Evolutionary conservation across 352 stramenopile genomes (phyloP).

Genomic region (Pythium scleroteichum): DNA sequence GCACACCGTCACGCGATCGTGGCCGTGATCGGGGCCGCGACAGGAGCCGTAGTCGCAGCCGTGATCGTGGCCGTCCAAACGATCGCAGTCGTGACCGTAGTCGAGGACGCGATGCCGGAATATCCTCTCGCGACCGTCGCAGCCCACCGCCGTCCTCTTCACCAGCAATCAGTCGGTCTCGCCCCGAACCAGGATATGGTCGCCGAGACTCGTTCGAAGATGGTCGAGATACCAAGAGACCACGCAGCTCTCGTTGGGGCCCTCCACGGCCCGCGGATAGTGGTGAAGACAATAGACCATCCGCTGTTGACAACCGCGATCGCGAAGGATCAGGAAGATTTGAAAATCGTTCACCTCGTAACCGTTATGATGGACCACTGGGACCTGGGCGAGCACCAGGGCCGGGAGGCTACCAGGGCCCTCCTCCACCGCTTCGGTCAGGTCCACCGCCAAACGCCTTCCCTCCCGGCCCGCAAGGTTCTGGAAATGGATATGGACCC

Average conservation of each 20-base stretch:
- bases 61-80: slow-evolving; percentile 6
- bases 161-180: slow-evolving; percentile 24
- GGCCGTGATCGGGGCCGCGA: slow-evolving; percentile 3
- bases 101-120: slow-evolving; percentile 32
- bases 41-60: slow-evolving; percentile 13
- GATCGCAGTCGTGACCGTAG: slow-evolving; percentile 15
- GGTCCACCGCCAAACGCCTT: slow-evolving; percentile 18
- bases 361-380: slow-evolving; percentile 28
- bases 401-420: slow-evolving; percentile 23
- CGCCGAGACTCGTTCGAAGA: slow-evolving; percentile 38
- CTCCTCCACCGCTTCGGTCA: slow-evolving; percentile 21
- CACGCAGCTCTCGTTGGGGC: slow-evolving; percentile 69
- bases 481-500: background rate
- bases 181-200: slow-evolving; percentile 31
- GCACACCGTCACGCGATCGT: slow-evolving; percentile 1
- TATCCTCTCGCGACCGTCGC: slow-evolving; percentile 26
- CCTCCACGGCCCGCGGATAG: slow-evolving; percentile 38
- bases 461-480: slow-evolving; percentile 9
- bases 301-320: slow-evolving; percentile 48
- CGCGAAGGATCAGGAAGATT: slow-evolving; percentile 24
- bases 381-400: slow-evolving; percentile 11
- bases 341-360: slow-evolving; percentile 31
- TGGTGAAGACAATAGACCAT: slow-evolving; percentile 38
- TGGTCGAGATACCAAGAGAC: slow-evolving; percentile 52
- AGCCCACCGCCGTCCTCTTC: slow-evolving; percentile 5